phyloP scores from a whole-genome alignment of 1,284 basidiomycete species.

The Mycena sp. region DNA sequence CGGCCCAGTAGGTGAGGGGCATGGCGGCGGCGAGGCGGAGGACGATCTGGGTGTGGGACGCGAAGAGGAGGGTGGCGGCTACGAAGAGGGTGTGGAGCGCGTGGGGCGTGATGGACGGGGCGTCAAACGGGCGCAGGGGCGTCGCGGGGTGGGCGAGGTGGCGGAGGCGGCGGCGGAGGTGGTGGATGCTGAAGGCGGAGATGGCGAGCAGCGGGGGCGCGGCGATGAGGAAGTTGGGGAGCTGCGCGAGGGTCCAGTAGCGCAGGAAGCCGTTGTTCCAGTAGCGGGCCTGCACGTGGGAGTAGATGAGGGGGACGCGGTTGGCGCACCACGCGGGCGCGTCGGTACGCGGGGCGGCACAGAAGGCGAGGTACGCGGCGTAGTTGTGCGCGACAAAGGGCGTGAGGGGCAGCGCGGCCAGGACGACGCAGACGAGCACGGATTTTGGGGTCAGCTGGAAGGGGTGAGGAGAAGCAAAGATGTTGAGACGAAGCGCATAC shows the following conservation, averaged over 20 bases:
- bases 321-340: conserved; percentile 70
- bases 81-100: conserved; percentile 74
- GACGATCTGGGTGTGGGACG: conserved; percentile 91
- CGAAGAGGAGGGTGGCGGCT: conserved; percentile 74
- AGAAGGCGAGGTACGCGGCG: conserved; percentile 74
- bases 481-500: conserved; percentile 40
- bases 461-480: conserved; percentile 19
- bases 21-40: conserved; percentile 84
- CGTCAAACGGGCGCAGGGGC: conserved; percentile 41
- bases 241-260: conserved; percentile 87
- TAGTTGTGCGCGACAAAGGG: conserved; percentile 82
- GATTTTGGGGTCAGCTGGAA: conserved; percentile 46
- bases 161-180: conserved; percentile 17
- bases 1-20: conserved; percentile 89
- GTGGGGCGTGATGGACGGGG: conserved; percentile 63
- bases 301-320: conserved; percentile 77
- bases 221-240: conserved; percentile 90
- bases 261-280: conserved; percentile 89
- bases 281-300: conserved; percentile 86
- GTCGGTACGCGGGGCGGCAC: conserved; percentile 42
- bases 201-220: conserved; percentile 73
- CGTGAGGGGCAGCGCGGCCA: conserved; percentile 56
- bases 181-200: conserved; percentile 47
- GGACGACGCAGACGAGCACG: conserved; percentile 47
- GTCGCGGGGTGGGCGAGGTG: conserved; percentile 15